phyloP scores from a whole-genome alignment of 495 filamentous ascomycete genomes.

The Aspergillus baeticus region DNA sequence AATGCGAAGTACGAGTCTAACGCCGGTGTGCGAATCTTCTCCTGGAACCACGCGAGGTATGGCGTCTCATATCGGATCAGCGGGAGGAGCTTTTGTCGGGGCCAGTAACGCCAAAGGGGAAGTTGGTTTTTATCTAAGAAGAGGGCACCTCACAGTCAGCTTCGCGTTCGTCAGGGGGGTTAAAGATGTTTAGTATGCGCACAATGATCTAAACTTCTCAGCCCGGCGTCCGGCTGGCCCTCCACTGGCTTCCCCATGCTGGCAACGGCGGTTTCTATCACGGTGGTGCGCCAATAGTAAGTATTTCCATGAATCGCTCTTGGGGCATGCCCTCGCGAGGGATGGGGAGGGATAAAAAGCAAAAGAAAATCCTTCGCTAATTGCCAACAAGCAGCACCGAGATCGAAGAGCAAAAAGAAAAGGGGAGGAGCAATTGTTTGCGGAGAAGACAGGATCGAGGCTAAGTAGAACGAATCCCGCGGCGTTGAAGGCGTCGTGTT shows the following conservation, averaged over 20 bases:
- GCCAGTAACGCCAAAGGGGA: slow-evolving; percentile 82
- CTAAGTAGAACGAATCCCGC: slow-evolving; percentile 2
- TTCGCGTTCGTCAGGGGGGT: not conserved
- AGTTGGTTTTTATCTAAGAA: slow-evolving; percentile 74
- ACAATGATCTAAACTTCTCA: slow-evolving; percentile 77
- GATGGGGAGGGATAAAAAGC: not conserved
- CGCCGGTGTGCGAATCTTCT: slow-evolving; percentile 69
- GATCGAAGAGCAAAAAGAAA: not conserved
- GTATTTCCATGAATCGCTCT: slow-evolving; percentile 22
- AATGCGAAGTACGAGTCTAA: slow-evolving; percentile 95
- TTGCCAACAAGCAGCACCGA: not conserved
- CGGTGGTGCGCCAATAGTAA: slow-evolving; percentile 10
- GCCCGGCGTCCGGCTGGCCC: slow-evolving; percentile 63
- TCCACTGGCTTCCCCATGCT: slow-evolving; percentile 37
- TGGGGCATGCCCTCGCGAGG: slow-evolving; percentile 3
- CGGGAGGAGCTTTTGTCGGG: slow-evolving; percentile 79
- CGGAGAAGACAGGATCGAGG: slow-evolving; percentile 1
- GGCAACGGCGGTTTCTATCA: slow-evolving; percentile 24
- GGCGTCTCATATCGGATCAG: slow-evolving; percentile 94
- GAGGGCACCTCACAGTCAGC: slow-evolving; percentile 2
- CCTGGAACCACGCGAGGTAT: slow-evolving; percentile 83
- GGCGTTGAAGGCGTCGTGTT: not conserved
- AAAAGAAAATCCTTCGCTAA: not conserved
- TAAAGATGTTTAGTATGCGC: slow-evolving; percentile 27
- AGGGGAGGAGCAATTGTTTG: not conserved